These are phyloP conservation scores for Tulasnella sp. DNA, from an alignment of 768 basidiomycete genomes.

Conservation along the genomic window DNA sequence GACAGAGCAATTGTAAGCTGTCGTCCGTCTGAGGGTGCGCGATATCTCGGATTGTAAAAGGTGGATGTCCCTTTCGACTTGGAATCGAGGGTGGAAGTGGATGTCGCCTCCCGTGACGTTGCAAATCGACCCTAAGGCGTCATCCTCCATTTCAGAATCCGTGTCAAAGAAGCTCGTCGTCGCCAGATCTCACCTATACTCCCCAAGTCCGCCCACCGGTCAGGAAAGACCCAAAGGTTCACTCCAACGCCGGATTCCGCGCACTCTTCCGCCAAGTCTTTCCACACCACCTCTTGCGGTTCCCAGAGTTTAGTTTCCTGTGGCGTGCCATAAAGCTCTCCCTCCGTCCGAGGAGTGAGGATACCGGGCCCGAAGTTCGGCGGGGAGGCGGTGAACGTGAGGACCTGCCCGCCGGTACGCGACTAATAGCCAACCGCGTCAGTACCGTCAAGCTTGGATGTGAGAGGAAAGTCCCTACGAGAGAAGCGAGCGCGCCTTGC, in stretches of 20 bases:
- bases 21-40: slow-evolving; percentile 53
- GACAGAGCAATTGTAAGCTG: slow-evolving; percentile 70
- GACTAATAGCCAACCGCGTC: not conserved
- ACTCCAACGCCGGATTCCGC: slow-evolving; percentile 85
- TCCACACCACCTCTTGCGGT: slow-evolving; percentile 72
- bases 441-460: not conserved
- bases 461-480: slow-evolving; percentile 39
- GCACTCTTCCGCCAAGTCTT: slow-evolving; percentile 74
- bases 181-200: slow-evolving; percentile 49
- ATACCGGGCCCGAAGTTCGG: slow-evolving; percentile 64
- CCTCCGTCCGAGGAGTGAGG: slow-evolving; percentile 47
- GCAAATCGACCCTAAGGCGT: slow-evolving; percentile 51
- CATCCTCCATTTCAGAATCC: no score
- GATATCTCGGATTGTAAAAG: slow-evolving; percentile 65
- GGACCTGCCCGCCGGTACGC: slow-evolving; percentile 55
- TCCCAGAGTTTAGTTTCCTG: slow-evolving; percentile 74
- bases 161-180: no score
- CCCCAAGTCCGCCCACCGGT: slow-evolving; percentile 71
- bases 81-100: slow-evolving; percentile 88
- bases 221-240: slow-evolving; percentile 76
- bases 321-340: slow-evolving; percentile 63
- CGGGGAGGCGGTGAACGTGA: slow-evolving; percentile 56
- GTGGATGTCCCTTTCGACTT: slow-evolving; percentile 49
- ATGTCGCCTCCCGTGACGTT: slow-evolving; percentile 79
- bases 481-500: slow-evolving; percentile 53